Conservation (phyloP, 140 eudicot species). For the Senecio squalidus region DNA sequence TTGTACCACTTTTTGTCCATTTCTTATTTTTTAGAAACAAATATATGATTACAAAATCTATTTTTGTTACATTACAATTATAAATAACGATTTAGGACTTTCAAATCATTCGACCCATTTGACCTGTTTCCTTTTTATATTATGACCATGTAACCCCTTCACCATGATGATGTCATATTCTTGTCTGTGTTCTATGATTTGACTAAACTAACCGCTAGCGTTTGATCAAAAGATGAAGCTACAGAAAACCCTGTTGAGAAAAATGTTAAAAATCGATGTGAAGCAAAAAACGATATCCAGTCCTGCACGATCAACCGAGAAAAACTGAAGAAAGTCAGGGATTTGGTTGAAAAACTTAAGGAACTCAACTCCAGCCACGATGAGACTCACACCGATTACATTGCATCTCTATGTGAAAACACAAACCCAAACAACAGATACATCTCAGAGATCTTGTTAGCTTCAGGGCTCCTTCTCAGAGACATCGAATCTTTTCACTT, state of each 20-base stretch:
- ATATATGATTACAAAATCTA: too few relatives aligned
- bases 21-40: too few relatives aligned
- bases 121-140: too few relatives aligned
- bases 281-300: conserved; percentile 18
- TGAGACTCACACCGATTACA: conserved; percentile 71
- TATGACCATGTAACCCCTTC: neutral
- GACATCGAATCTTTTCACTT: conserved; percentile 69
- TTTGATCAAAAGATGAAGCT: conserved; percentile 30
- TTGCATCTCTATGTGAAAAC: conserved; percentile 79
- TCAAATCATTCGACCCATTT: too few relatives aligned
- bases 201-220: conserved; percentile 6
- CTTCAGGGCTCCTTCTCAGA: conserved; percentile 84
- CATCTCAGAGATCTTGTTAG: conserved; percentile 71
- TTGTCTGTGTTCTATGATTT: conserved; percentile 1
- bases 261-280: conserved; percentile 18
- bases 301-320: conserved; percentile 33
- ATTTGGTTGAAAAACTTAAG: conserved; percentile 70
- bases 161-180: neutral
- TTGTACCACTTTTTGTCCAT: too few relatives aligned
- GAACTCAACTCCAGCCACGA: conserved; percentile 64
- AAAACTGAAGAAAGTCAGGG: conserved; percentile 54
- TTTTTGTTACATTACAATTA: too few relatives aligned
- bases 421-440: conserved; percentile 64
- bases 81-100: too few relatives aligned
- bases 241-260: conserved; percentile 20